Conservation (phyloP, 345 rosid genomes). For the Theobroma cacao region DNA sequence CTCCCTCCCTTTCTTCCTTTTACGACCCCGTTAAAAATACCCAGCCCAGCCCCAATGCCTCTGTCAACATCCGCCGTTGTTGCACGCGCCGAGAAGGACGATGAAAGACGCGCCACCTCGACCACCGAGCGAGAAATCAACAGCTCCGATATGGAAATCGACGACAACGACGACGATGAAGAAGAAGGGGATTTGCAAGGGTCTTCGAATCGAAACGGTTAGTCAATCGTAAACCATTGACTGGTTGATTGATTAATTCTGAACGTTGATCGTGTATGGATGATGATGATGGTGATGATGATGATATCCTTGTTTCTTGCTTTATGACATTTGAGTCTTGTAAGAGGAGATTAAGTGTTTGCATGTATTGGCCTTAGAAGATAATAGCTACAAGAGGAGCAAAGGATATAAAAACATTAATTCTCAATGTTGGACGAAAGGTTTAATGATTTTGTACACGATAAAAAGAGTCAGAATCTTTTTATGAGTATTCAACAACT, state of each 20-base stretch:
- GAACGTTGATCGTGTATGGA: background rate
- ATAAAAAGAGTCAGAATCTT: no score
- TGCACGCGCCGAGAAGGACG: background rate
- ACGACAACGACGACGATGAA: background rate
- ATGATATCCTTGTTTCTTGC: background rate
- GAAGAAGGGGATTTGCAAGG: background rate
- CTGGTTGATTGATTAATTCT: background rate
- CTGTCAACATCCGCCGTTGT: background rate
- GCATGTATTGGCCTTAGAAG: background rate
- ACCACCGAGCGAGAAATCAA: background rate
- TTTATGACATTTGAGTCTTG: background rate
- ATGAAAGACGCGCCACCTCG: background rate
- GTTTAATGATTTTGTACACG: background rate
- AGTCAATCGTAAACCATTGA: background rate
- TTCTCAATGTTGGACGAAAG: background rate
- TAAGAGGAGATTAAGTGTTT: background rate
- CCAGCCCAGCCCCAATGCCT: background rate
- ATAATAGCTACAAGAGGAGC: background rate
- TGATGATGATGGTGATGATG: background rate
- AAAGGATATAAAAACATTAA: background rate
- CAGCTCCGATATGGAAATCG: slow-evolving; percentile 14
- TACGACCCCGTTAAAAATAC: background rate
- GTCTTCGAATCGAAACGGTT: slow-evolving; percentile 7
- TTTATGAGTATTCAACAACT: background rate
- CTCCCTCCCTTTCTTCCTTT: background rate